Conservation (phyloP, 257 asterid species). For the Solanum appendiculatum region DNA sequence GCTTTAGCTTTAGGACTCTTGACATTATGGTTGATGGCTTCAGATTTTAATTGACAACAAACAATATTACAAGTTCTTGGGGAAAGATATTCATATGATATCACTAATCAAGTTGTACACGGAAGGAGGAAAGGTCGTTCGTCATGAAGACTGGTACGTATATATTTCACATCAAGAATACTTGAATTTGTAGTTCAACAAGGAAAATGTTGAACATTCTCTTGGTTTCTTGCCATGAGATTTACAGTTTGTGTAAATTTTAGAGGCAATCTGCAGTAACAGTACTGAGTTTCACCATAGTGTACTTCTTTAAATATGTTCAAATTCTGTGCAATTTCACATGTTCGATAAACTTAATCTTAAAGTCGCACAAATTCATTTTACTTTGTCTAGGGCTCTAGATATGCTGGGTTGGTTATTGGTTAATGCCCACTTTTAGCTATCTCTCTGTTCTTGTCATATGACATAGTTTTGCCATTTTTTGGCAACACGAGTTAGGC, state of each 20-base stretch:
- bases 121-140: slow-evolving; percentile 70
- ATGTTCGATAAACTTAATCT: neutral
- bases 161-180: neutral
- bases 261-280: neutral
- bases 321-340: neutral
- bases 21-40: neutral
- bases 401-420: neutral
- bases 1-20: neutral
- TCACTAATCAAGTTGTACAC: slow-evolving; percentile 67
- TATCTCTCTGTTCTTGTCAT: neutral
- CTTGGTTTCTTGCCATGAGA: no score
- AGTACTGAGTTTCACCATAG: neutral
- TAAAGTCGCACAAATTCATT: neutral
- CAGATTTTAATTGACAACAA: slow-evolving; percentile 76
- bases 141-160: slow-evolving; percentile 76
- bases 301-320: neutral
- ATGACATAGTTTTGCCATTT: neutral
- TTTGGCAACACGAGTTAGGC: neutral
- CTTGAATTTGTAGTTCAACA: neutral
- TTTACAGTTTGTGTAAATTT: neutral
- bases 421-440: neutral
- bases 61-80: slow-evolving; percentile 71
- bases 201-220: no score
- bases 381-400: no score
- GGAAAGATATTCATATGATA: slow-evolving; percentile 62